These are phyloP conservation scores for Torulaspora pretoriensis DNA, from an alignment of 1,139 yeast species.

Conservation along the genomic window DNA sequence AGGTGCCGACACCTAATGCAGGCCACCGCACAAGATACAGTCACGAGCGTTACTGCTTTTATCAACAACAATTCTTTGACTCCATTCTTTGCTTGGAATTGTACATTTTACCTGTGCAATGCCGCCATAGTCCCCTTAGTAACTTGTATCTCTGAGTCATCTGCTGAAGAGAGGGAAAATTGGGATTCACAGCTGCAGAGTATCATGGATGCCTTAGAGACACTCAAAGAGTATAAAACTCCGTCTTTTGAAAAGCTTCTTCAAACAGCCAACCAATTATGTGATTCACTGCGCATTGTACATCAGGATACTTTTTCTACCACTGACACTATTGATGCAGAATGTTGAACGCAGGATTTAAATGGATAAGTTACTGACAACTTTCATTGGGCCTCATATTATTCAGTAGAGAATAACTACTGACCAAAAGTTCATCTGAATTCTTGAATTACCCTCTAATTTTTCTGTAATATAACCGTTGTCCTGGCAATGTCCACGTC, in stretches of 20 bases:
- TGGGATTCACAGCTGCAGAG: background rate
- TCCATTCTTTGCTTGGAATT: constrained; percentile 55
- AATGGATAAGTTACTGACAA: too few species aligned
- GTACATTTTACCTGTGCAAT: constrained; percentile 58
- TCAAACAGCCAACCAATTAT: constrained; percentile 13
- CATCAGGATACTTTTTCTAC: too few species aligned
- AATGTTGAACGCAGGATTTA: too few species aligned
- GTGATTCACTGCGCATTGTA: constrained; percentile 12
- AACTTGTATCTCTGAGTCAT: background rate
- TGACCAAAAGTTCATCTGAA: too few species aligned
- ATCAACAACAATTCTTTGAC: constrained; percentile 42
- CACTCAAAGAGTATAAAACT: background rate
- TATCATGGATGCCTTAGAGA: background rate
- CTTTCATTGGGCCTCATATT: too few species aligned
- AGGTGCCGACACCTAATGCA: constrained; percentile 51
- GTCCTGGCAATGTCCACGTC: too few species aligned
- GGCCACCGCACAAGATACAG: constrained; percentile 51
- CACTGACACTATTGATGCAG: too few species aligned
- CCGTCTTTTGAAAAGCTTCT: background rate
- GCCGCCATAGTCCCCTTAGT: constrained; percentile 39
- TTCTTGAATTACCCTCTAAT: too few species aligned
- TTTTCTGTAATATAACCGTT: too few species aligned
- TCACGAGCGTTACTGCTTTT: constrained; percentile 47
- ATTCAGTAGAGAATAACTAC: too few species aligned
- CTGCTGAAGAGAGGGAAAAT: background rate